Percentiles rank a stretch among this genome's conserved stretches.
Conservation (phyloP, 2,329 filamentous ascomycete species). For the Arthrobotrys conoides region DNA sequence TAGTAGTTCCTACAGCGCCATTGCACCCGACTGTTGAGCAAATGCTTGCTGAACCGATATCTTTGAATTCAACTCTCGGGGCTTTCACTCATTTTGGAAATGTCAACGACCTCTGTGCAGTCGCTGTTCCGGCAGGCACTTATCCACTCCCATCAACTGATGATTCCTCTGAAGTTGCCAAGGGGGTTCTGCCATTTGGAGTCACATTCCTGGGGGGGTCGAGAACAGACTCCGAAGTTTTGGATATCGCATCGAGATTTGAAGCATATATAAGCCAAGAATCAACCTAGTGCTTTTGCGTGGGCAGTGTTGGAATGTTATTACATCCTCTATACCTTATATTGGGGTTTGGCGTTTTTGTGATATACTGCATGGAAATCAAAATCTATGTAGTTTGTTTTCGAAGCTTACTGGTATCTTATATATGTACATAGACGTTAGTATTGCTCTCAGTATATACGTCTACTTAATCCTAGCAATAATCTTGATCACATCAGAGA, state of each 20-base stretch:
- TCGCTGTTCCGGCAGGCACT: conserved; percentile 71
- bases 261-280: conserved; percentile 62
- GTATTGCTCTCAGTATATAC: not conserved
- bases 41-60: conserved; percentile 71
- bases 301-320: not conserved
- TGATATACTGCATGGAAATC: conserved; percentile 13
- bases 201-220: conserved; percentile 68
- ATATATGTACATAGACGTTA: conserved; percentile 44
- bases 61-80: conserved; percentile 72
- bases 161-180: conserved; percentile 53
- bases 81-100: conserved; percentile 76
- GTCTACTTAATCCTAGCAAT: conserved; percentile 47
- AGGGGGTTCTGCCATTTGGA: conserved; percentile 67
- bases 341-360: conserved; percentile 25
- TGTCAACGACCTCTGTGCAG: conserved; percentile 73
- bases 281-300: conserved; percentile 10
- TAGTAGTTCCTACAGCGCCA: conserved; percentile 74
- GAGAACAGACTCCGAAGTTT: conserved; percentile 67
- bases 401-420: not conserved
- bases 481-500: conserved; percentile 92
- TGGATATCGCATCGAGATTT: conserved; percentile 65
- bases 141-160: conserved; percentile 63
- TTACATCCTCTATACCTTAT: not conserved
- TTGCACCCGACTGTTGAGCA: conserved; percentile 71
- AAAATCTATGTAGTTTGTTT: conserved; percentile 3